Conservation (phyloP, 108 stramenopile species). For the Schizochytrium sp. region DNA sequence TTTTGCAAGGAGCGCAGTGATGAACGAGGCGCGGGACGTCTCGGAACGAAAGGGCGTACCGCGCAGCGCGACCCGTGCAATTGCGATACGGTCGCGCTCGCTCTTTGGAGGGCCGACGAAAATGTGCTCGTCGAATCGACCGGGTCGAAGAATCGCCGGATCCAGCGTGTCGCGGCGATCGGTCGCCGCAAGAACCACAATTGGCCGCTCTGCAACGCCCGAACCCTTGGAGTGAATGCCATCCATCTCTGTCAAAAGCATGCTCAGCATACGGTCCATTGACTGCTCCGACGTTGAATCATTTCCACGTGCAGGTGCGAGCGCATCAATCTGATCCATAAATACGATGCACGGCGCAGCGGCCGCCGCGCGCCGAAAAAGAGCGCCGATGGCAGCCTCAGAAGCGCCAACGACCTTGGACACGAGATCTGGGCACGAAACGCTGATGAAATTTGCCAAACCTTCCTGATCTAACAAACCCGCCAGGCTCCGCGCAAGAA, state of each 20-base stretch:
- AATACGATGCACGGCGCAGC: neutral
- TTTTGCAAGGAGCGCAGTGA: neutral
- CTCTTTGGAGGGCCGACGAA: neutral
- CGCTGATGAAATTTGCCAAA: neutral
- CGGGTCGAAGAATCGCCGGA: neutral
- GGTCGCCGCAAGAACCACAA: neutral
- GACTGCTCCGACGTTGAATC: neutral
- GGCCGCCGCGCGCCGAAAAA: neutral
- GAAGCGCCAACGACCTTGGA: conserved; percentile 11
- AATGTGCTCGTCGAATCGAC: neutral
- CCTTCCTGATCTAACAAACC: neutral
- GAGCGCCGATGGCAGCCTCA: neutral
- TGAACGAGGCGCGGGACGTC: neutral
- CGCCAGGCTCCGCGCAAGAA: conserved; percentile 98
- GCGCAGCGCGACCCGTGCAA: neutral
- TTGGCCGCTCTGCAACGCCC: neutral
- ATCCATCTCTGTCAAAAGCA: neutral
- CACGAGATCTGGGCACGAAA: neutral
- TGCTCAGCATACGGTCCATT: neutral
- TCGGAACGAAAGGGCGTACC: neutral
- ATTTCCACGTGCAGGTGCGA: neutral
- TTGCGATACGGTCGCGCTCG: neutral
- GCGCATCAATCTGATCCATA: conserved; percentile 6
- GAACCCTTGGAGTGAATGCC: neutral
- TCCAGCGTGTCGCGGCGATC: neutral